Conservation (phyloP, 805 yeast genomes). For the Barnettozyma populi region DNA sequence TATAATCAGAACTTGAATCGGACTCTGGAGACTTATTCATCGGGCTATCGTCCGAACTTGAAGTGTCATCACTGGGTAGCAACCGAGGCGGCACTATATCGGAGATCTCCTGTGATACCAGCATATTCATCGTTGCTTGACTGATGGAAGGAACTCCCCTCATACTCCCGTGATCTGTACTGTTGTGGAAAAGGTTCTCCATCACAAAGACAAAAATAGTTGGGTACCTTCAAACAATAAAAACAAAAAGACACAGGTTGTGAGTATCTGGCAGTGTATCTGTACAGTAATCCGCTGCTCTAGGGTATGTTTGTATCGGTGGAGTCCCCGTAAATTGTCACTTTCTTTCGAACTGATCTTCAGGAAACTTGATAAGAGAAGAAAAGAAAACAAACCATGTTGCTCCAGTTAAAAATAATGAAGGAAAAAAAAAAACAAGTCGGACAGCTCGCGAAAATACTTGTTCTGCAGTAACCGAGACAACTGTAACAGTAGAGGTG, state of each 20-base stretch:
- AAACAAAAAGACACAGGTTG: too few relatives aligned
- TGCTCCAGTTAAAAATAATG: not conserved
- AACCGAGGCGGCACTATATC: not conserved
- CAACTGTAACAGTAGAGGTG: too few relatives aligned
- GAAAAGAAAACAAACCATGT: not conserved
- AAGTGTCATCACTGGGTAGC: slow-evolving; percentile 1
- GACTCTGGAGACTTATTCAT: slow-evolving; percentile 1
- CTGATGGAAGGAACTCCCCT: not conserved
- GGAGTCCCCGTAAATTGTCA: not conserved
- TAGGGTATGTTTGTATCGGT: not conserved
- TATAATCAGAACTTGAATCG: not conserved
- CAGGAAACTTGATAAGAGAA: not conserved
- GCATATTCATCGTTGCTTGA: not conserved
- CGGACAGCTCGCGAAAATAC: too few relatives aligned
- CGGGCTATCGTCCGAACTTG: slow-evolving; percentile 8
- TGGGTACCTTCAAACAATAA: not conserved
- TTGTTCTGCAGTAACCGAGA: too few relatives aligned
- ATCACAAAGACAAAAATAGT: not conserved
- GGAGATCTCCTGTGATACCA: not conserved
- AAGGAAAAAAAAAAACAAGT: not conserved
- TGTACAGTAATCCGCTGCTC: too few relatives aligned
- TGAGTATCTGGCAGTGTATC: too few relatives aligned
- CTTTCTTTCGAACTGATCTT: not conserved
- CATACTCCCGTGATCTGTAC: not conserved
- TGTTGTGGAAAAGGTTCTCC: not conserved